Conservation (phyloP, 2,329 filamentous ascomycete genomes). For the Chaetomium globosum region DNA sequence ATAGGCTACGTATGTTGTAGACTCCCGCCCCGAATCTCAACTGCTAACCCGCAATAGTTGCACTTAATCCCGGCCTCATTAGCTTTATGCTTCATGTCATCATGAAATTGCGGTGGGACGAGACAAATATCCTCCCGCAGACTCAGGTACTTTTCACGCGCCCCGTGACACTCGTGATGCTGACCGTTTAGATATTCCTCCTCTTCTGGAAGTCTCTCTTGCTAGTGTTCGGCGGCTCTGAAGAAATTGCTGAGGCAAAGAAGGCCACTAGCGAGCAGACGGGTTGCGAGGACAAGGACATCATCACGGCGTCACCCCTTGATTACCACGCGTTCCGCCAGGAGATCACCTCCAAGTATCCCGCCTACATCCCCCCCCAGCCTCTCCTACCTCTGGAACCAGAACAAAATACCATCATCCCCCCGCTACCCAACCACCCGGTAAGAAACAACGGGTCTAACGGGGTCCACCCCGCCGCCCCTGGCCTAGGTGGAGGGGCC, state of each 20-base stretch:
- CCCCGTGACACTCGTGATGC: background rate
- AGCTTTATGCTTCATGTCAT: conserved; percentile 71
- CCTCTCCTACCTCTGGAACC: conserved; percentile 82
- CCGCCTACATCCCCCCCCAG: conserved; percentile 87
- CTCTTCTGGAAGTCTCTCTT: conserved; percentile 91
- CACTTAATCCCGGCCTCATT: conserved; percentile 67
- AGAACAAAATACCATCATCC: conserved; percentile 87
- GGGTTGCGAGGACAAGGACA: conserved; percentile 65
- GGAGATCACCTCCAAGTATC: conserved; percentile 97
- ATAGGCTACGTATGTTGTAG: conserved; percentile 54
- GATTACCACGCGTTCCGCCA: conserved; percentile 97
- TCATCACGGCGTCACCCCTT: conserved; percentile 88
- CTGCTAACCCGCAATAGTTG: conserved; percentile 47
- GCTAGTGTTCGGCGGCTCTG: conserved; percentile 78
- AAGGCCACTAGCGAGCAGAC: conserved; percentile 65
- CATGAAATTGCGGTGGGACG: conserved; percentile 73
- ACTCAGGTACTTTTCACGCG: conserved; percentile 56
- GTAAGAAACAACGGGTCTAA: conserved; percentile 62
- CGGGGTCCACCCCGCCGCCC: conserved; percentile 62
- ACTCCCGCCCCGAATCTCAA: too few relatives aligned
- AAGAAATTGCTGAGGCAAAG: conserved; percentile 75
- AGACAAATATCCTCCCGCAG: conserved; percentile 61
- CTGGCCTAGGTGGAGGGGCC: conserved; percentile 61
- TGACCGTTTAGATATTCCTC: conserved; percentile 65
- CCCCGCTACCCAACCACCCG: conserved; percentile 76